Conservation (phyloP, 148 eudicot species). For the Silene uniflora region DNA sequence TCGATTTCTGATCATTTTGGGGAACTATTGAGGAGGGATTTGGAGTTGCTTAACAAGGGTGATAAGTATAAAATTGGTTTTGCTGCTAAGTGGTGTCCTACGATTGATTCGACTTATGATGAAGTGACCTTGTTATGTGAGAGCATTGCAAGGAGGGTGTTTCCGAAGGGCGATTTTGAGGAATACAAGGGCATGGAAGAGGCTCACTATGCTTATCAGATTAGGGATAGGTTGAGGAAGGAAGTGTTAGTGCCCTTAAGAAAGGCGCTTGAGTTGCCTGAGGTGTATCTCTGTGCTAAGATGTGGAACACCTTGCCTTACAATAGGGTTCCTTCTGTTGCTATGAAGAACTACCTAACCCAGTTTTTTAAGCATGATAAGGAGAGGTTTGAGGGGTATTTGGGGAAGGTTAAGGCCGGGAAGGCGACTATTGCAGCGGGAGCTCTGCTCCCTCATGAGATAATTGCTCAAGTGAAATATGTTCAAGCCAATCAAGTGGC, state of each 20-base stretch:
- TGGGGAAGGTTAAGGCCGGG: slow-evolving; percentile 40
- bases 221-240: too few relatives aligned
- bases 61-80: slow-evolving; percentile 8
- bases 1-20: background rate
- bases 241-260: too few relatives aligned
- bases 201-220: slow-evolving; percentile 36
- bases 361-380: slow-evolving; percentile 29
- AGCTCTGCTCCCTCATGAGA: slow-evolving; percentile 50
- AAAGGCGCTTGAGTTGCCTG: too few relatives aligned
- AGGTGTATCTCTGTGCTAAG: too few relatives aligned
- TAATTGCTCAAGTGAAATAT: slow-evolving; percentile 26
- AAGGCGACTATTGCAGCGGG: slow-evolving; percentile 50
- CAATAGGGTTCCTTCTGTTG: slow-evolving; percentile 50
- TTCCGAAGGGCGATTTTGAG: slow-evolving; percentile 8
- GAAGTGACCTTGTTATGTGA: slow-evolving; percentile 19
- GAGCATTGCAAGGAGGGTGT: slow-evolving; percentile 17
- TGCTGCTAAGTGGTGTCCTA: slow-evolving; percentile 18
- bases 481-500: background rate
- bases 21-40: slow-evolving; percentile 7
- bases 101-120: slow-evolving; percentile 16
- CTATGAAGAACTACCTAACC: slow-evolving; percentile 37
- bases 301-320: too few relatives aligned
- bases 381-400: slow-evolving; percentile 31
- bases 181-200: slow-evolving; percentile 41
- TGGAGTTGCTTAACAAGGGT: background rate